Base-by-base conservation (phyloP, 805 yeast species). In the Brettanomyces custersianus region DNA sequence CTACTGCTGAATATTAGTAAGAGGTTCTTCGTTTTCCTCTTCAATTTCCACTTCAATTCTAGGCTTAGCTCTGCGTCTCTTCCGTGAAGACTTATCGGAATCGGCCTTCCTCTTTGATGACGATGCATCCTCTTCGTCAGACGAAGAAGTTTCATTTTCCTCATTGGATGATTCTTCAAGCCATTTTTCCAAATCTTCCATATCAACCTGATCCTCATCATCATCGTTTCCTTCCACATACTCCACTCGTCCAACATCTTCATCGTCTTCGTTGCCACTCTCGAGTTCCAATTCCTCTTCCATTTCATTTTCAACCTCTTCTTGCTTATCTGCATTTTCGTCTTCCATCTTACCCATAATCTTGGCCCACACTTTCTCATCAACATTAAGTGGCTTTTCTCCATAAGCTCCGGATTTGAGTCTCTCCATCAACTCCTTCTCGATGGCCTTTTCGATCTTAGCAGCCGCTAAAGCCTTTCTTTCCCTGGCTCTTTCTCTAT, bases 361-460 rank as follows among this genome's bases (percentile, higher is more conserved):
- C 65, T 79, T 84, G 71, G 81, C 80, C 98, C 98, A 92, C 41
- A 92, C 77, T 62, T 80, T 80, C 53, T 90, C 96, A 51, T 92
- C 97, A 25, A 92, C 97, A 53, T 92, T 92, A 55, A 92, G 68
- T 38, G 98, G 98, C 60, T 90, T 85, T 55, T 92, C 97, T 46
- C 98, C 98, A 56, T 92, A 92, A 2, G 97, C 97, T 42, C 98
- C 98, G 53, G 90, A 78, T 76, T 92, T 92, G 54, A 92, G 73
- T 61, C 98, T 78, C 37, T 88, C 96, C 53, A 92, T 69, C 46
- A 92, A 71, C 61, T 92, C 98, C 63, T 86, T 86, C 62, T 92
- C 98, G 48, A 92, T 92, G 11, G 95, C 87, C 63, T 85, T 86
- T 58, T 92, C 98, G 48, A 92, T 85, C 67, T 83, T 84, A 19